phyloP scores from a whole-genome alignment of 2,329 filamentous ascomycete species.

The Boeremia exigua region DNA sequence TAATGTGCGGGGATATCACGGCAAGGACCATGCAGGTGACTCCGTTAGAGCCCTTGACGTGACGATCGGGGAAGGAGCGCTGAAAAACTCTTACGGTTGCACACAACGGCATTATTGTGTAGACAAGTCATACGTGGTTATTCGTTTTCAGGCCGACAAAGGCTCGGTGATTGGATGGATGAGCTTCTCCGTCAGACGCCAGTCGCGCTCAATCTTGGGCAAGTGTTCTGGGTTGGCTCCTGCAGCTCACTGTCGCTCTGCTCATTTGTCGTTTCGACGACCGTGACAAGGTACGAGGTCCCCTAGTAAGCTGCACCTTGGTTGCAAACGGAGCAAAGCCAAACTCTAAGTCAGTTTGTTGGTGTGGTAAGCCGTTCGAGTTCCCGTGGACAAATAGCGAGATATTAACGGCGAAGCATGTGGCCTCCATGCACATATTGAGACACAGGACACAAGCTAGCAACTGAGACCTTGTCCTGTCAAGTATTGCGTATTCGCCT shows the following conservation, averaged over 20 bases:
- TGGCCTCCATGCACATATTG: neutral
- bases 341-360: neutral
- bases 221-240: neutral
- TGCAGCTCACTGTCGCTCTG: neutral
- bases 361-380: slow-evolving; percentile 1
- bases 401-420: neutral
- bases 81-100: neutral
- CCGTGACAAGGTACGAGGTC: slow-evolving; percentile 2
- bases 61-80: slow-evolving; percentile 2
- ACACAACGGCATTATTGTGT: neutral
- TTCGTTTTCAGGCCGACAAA: neutral
- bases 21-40: slow-evolving; percentile 26
- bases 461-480: neutral
- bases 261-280: slow-evolving; percentile 1
- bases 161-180: slow-evolving; percentile 1
- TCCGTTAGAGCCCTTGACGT: slow-evolving; percentile 6
- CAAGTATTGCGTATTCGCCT: neutral
- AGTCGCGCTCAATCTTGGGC: neutral
- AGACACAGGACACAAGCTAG: neutral
- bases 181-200: neutral
- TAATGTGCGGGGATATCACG: slow-evolving; percentile 16
- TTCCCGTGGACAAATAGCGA: neutral
- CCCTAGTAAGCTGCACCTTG: slow-evolving; percentile 9
- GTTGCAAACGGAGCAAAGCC: slow-evolving; percentile 1
- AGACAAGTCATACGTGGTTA: neutral